Percentiles rank a stretch among this genome's conserved stretches.
These are phyloP conservation scores for Nicotiana tabacum DNA, from an alignment of 257 asterid species.

Conservation along the genomic window DNA sequence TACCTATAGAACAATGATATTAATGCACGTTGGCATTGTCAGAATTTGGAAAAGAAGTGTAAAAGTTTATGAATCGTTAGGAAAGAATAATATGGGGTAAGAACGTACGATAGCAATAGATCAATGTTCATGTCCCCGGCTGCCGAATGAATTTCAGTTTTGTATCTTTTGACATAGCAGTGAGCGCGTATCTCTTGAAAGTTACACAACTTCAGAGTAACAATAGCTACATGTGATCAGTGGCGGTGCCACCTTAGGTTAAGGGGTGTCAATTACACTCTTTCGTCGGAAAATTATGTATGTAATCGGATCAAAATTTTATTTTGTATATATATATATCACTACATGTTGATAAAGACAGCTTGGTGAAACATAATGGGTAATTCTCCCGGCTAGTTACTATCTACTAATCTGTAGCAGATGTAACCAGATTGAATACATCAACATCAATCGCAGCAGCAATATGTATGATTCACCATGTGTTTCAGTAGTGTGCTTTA, in stretches of 20 bases:
- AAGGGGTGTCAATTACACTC: too few species aligned
- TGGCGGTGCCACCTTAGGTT: too few species aligned
- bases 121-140: not conserved
- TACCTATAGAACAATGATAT: too few species aligned
- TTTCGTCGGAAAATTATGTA: too few species aligned
- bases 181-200: not conserved
- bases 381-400: not conserved
- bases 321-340: too few species aligned
- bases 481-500: conserved; percentile 27
- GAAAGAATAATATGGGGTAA: not conserved
- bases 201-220: not conserved
- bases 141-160: not conserved
- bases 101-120: not conserved
- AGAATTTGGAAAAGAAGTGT: too few species aligned
- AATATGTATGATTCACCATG: conserved; percentile 19
- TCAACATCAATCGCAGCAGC: not conserved
- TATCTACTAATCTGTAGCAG: too few species aligned
- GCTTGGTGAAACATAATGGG: not conserved
- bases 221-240: too few species aligned
- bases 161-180: not conserved
- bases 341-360: not conserved
- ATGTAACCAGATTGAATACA: not conserved
- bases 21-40: too few species aligned
- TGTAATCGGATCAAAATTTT: too few species aligned
- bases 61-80: too few species aligned